Evolutionary conservation across 257 asterid species (phyloP).

Genomic region (Solanum acaule): DNA sequence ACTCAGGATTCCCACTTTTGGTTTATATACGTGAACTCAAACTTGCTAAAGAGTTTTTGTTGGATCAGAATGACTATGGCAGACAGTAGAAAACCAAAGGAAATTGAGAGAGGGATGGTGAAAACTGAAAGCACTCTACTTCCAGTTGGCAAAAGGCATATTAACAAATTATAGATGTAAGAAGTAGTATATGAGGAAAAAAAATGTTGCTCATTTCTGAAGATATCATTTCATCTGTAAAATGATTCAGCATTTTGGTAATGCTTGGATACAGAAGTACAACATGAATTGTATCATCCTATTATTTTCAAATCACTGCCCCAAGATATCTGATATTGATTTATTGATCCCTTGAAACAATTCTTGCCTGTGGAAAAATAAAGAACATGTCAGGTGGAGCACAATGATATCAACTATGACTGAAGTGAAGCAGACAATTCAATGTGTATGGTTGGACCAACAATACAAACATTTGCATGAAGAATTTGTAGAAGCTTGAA

Average conservation of each 20-base stretch:
- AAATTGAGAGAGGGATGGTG: neutral
- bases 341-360: constrained; percentile 43
- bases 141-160: neutral
- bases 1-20: neutral
- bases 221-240: neutral
- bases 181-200: rapidly evolving
- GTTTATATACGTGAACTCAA: neutral
- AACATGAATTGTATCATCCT: neutral
- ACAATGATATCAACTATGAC: neutral
- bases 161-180: neutral
- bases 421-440: neutral
- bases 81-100: neutral
- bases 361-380: constrained; percentile 38
- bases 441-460: neutral
- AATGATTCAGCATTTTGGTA: neutral
- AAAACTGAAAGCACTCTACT: neutral
- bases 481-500: neutral
- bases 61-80: neutral
- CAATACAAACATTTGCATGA: neutral
- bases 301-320: constrained; percentile 30
- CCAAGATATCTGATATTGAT: constrained; percentile 48
- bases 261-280: neutral
- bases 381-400: neutral
- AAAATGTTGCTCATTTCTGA: neutral
- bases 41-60: neutral